Base-by-base conservation (phyloP, 805 yeast genomes). In the Yamadazyma kitorensis region DNA sequence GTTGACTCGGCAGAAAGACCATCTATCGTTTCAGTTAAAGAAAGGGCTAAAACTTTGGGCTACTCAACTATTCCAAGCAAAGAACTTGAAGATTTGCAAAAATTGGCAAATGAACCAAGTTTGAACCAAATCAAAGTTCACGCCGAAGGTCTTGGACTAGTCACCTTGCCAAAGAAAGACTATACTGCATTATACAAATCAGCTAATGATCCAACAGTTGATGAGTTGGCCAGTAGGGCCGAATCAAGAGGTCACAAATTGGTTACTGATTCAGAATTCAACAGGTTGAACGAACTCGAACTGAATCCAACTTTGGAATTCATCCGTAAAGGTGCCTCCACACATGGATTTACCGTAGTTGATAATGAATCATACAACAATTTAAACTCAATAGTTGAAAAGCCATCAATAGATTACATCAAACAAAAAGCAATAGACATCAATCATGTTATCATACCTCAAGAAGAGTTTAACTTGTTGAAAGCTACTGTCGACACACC, bases 61-160 rank as follows among this genome's bases (percentile, higher is more conserved):
- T 41, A 37, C 21, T 36, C 43, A 2, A 33, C 49, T 5, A 29
- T 56, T 4, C 28, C 41, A 5, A 16, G 31, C 10, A 30, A 31
- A 2, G 55, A 52, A 6, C 43, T 46, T 10, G 40, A 41, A 9
- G 39, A 39, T 4, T 38, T 56, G 34, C 28, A 26, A 11, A 43
- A 46, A 20, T 41, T 49, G 9, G 69, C 67, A 1, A 40, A 55
- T 36, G 56, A 55, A 7, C 72, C 72, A 17, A 44, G 52, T 12
- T 49, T 62, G 20, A 54, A 52, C 14, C 65, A 59, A 23, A 55
- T 66, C 5, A 58, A 64, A 30, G 37, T 45, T 10, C 56, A 55
- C 9, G 70, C 70, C 1, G 68, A 61, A 30, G 53, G 37, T n/a
- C 54, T 51, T 27, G 51, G 53, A 10, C 54, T 61, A 33, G 52